Evolutionary conservation across 169 alveolate genomes (phyloP), one percentile per base, ranked within the genome.

Genomic region (Plasmodium reichenowi): DNA sequence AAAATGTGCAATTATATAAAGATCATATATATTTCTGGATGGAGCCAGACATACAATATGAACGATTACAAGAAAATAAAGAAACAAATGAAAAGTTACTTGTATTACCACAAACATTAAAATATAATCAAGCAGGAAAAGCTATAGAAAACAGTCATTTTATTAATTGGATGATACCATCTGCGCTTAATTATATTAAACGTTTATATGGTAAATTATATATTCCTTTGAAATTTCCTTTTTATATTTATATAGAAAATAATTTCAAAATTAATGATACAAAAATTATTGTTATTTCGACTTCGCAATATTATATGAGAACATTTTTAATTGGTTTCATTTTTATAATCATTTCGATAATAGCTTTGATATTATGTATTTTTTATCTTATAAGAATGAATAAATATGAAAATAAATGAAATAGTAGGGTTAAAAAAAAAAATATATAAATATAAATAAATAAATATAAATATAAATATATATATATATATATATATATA

Each of bases 61-160:
- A 63, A n/a, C 17, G 43, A 26, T 52, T 78, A 58, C 73, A 78
- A 38, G 89, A 78, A 66, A 68, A 78, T 66, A 60, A 38, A 8
- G 89, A 64, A 78, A 54, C 89, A 22, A 78, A 66, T 59, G 89
- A 78, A 38, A 78, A 78, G 43, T 59, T 78, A 24, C 72, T 78
- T 64, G 45, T 78, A 9, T 66, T 78, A 45, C 78, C 89, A 20
- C 89, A 78, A 66, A 52, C 89, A n/a, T 78, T 78, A 78, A 78
- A 78, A 78, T 78, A 78, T 78, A 50, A 78, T 22, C 54, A 56
- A 83, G 86, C 95, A 12, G 97, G 97, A n/a, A 76, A 80, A 12
- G 96, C 95, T 59, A 64, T 95, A 54, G 95, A 94, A 66, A 95
- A 95, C 58, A 95, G 96, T 45, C 97, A 95, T 76, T 93, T 95